Percentiles rank a stretch among this genome's conserved stretches.
phyloP scores from a whole-genome alignment of 1,139 yeast species.

The Hyphopichia fennica region DNA sequence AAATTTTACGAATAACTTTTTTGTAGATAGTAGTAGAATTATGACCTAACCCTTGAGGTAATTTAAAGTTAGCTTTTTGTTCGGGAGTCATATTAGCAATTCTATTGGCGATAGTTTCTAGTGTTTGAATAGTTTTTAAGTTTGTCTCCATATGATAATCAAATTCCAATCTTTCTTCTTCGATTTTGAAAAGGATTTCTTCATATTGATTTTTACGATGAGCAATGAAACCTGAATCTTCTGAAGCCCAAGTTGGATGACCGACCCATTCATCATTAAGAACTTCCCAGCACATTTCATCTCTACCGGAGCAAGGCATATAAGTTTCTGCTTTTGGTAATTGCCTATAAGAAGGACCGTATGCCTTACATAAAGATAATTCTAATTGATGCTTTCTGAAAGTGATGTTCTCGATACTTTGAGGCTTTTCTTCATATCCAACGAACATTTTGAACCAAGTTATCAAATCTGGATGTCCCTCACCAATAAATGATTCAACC shows the following conservation, averaged over 20 bases:
- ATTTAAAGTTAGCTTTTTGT: constrained; percentile 79
- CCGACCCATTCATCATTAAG: constrained; percentile 99
- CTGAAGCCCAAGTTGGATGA: constrained; percentile 99
- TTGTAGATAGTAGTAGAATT: constrained; percentile 89
- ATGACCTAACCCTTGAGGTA: constrained; percentile 93
- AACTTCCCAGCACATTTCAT: constrained; percentile 99
- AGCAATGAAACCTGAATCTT: constrained; percentile 96
- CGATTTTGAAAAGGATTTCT: constrained; percentile 90
- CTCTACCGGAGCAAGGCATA: constrained; percentile 98
- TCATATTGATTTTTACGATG: constrained; percentile 97
- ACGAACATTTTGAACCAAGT: constrained; percentile 93
- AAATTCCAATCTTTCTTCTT: constrained; percentile 96
- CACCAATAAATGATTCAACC: constrained; percentile 82
- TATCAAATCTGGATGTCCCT: constrained; percentile 69
- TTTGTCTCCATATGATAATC: constrained; percentile 95
- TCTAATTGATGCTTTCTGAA: constrained; percentile 90
- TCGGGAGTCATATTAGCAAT: constrained; percentile 91
- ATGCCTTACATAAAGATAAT: constrained; percentile 79
- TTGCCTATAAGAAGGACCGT: constrained; percentile 91
- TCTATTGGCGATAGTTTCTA: constrained; percentile 93
- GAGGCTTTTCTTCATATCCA: constrained; percentile 76
- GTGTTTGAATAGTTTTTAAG: constrained; percentile 88
- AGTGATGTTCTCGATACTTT: constrained; percentile 81
- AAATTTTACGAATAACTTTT: constrained; percentile 86
- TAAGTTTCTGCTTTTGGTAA: constrained; percentile 92